Conservation (phyloP, 2,329 filamentous ascomycete genomes). For the Microdochium bolleyi region DNA sequence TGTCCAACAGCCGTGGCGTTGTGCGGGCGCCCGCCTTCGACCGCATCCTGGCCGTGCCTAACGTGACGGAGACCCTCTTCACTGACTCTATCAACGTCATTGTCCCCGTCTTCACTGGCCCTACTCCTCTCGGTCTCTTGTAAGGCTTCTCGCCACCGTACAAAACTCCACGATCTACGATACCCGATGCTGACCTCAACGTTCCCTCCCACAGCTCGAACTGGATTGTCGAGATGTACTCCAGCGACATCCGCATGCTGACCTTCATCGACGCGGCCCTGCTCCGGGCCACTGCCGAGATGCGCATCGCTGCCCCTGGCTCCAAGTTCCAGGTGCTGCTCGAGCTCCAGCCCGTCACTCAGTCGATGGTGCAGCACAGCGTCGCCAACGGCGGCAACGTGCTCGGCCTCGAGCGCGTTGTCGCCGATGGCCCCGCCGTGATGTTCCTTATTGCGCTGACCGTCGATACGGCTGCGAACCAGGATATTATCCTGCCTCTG, state of each 20-base stretch:
- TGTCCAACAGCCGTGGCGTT: constrained; percentile 20
- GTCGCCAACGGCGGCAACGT: constrained; percentile 19
- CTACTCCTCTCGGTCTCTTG: constrained; percentile 19
- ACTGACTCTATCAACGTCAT: not conserved
- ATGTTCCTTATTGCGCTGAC: constrained; percentile 28
- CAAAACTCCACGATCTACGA: not conserved
- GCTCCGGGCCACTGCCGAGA: constrained; percentile 8
- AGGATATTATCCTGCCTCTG: constrained; percentile 21
- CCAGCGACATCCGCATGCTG: constrained; percentile 16
- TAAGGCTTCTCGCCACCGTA: constrained; percentile 2
- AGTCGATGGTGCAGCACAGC: constrained; percentile 15
- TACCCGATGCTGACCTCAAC: constrained; percentile 1
- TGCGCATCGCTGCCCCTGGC: not conserved
- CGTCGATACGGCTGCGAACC: constrained; percentile 25
- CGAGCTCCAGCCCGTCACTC: constrained; percentile 22
- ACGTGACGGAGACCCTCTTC: constrained; percentile 10
- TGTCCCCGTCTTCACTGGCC: constrained; percentile 15
- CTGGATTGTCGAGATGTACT: constrained; percentile 23
- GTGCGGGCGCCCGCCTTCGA: constrained; percentile 20
- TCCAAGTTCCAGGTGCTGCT: constrained; percentile 14
- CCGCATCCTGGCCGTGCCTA: constrained; percentile 17
- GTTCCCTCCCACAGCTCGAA: constrained; percentile 10
- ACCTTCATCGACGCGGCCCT: constrained; percentile 16
- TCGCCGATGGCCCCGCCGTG: constrained; percentile 24
- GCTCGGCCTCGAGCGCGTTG: constrained; percentile 21